phyloP scores from a whole-genome alignment of 257 asterid species.

The Euphrasia confusa region DNA sequence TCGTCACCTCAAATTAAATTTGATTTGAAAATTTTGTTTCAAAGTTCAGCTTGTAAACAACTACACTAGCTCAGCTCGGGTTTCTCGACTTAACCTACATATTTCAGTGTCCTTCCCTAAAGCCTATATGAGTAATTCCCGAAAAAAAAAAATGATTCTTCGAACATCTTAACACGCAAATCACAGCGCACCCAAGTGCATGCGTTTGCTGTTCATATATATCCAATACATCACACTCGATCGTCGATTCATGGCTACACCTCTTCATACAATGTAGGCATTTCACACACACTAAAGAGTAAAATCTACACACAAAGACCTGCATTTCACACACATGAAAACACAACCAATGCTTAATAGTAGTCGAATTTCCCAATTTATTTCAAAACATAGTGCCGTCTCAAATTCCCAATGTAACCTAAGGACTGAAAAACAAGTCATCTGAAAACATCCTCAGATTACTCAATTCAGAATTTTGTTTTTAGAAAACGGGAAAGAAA shows the following conservation, averaged over 20 bases:
- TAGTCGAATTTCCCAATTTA: slow-evolving; percentile 18
- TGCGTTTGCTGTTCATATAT: no score
- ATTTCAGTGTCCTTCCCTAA: no score
- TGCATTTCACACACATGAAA: background rate
- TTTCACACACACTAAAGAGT: no score
- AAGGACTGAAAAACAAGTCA: slow-evolving; percentile 1
- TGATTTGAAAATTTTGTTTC: background rate
- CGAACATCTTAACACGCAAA: background rate
- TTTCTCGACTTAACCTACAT: no score
- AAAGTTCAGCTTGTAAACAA: background rate
- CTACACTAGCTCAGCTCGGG: background rate
- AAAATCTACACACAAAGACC: no score
- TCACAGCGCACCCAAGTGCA: background rate
- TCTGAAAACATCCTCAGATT: slow-evolving; percentile 7
- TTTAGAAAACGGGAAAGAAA: background rate
- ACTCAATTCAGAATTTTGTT: slow-evolving; percentile 9
- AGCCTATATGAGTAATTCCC: no score
- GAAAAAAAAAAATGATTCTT: background rate
- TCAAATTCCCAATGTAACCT: background rate
- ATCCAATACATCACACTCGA: background rate
- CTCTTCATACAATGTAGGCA: no score
- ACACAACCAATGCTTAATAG: slow-evolving; percentile 3
- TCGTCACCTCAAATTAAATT: background rate
- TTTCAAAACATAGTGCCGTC: slow-evolving; percentile 13
- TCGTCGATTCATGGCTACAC: no score